Evolutionary conservation across 2,329 filamentous ascomycete species (phyloP), one percentile per base, ranked within the genome.

Genomic region (Aspergillaceae sp.): DNA sequence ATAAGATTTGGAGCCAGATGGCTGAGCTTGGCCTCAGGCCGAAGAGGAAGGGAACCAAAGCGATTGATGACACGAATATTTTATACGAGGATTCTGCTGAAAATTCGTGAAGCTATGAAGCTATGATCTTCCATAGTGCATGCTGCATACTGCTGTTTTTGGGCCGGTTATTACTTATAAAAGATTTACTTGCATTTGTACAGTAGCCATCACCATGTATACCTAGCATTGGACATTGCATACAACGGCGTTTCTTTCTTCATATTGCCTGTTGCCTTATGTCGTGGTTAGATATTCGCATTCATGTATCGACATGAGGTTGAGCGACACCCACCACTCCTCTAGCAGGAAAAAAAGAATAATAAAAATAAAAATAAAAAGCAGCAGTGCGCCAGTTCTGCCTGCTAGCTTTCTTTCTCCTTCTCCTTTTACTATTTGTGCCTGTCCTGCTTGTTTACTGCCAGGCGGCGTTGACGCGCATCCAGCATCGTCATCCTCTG

Each of bases 1-100:
- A 68, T 48, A 60, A 63, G 7, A 73, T 74, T 41, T 74, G 71
- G 69, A 64, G 66, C 44, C 65, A 69, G 29, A 62, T 73, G 61
- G 57, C 63, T 28, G 69, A 74, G 52, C 54, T 74, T 52, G 80
- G 80, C 2, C 67, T 80, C 48, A 74, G 77, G 53, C 77, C 78
- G n/a, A 73, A 70, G 54, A 77, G 73, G 65, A 70, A 74, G 48
- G 67, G 51, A 3, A 52, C 59, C 8, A 47, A 54, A 19, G 40
- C 49, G 2, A 42, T 56, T 36, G 55, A 56, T 1, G 64, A 66
- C 48, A 46, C 51, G 4, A 54, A 56, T 9, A 46, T 51, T 10
- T 37, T 67, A 27, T 60, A 65, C 43, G 54, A 56, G 7, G 46
- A 56, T 32, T 32, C 30, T 32, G 30, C 30, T 5, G 46, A 52